Base-by-base conservation (phyloP, 1,139 yeast genomes). In the Arxiozyma heterogenica region DNA sequence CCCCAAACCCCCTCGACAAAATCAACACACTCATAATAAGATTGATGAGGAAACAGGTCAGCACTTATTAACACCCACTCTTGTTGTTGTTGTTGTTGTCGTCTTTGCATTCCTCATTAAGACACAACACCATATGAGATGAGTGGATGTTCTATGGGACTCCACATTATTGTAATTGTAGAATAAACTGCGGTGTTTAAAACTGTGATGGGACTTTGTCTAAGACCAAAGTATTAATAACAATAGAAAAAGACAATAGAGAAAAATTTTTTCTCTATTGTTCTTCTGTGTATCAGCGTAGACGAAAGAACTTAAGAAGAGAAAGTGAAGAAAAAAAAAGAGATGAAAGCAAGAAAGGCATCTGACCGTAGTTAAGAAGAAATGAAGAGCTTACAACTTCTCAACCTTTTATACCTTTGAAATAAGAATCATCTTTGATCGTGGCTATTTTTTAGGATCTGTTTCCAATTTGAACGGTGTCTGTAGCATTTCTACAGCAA, bases 331-430 rank as follows among this genome's bases (percentile, higher is more conserved):
- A 6, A 4, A 21, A 20, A 6, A n/a, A 27, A 23, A 27, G 3
- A 43, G 20, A 27, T 6, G 27, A 11, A 8, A 27, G 23, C 11
- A 3, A 6, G 9, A 23, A 8, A 25, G 21, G 38, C 38, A 22
- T 46, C 49, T 46, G 49, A 41, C 27, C 49, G 38, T 46, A 46
- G 42, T 46, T 11, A 38, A 20, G 49, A 43, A n/a, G 25, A 15
- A 22, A 18, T 4, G 18, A 21, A 22, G 25, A 4, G 15, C 15
- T 23, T 4, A 22, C 11, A 22, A 20, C 25, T 21, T 17, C 21
- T 15, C 18, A 34, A 9, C n/a, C n/a, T 34, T 34, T 34, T 34
- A 34, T 34, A 34, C 49, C 43, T 12, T 46, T 46, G 49, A 20
- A 46, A 46, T 21, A 27, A 15, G 41, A 34, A 8, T 21, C 42